Conservation (phyloP, 352 stramenopile species). For the Pythium vanterpoolii region DNA sequence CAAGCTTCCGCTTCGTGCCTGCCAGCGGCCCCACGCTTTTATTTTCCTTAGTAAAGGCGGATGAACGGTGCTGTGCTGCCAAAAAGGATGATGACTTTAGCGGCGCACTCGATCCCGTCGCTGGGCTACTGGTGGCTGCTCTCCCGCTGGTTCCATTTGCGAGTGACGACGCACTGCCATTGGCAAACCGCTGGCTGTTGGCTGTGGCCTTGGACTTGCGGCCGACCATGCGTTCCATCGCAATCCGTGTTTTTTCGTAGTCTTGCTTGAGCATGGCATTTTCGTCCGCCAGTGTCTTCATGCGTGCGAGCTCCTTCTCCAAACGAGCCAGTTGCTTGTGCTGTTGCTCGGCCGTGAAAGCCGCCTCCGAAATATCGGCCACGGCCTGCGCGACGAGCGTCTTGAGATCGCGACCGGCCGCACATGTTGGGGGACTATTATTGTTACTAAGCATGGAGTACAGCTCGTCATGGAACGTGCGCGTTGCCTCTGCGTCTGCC, state of each 20-base stretch:
- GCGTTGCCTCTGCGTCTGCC: slow-evolving; percentile 21
- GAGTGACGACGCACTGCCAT: neutral
- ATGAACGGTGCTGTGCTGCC: neutral
- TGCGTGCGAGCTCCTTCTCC: slow-evolving; percentile 38
- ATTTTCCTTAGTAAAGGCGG: slow-evolving; percentile 4
- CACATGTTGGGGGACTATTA: neutral
- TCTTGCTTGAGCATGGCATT: slow-evolving; percentile 54
- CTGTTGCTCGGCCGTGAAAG: slow-evolving; percentile 2
- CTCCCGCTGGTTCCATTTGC: neutral
- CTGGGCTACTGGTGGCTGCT: neutral
- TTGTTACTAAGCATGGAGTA: slow-evolving; percentile 24
- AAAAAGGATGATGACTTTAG: neutral
- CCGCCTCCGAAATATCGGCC: neutral
- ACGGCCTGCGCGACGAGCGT: slow-evolving; percentile 30
- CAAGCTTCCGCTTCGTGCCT: slow-evolving; percentile 26
- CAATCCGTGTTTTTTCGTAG: slow-evolving; percentile 55
- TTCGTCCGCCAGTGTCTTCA: slow-evolving; percentile 44
- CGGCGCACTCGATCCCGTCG: neutral
- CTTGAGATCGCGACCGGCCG: slow-evolving; percentile 26
- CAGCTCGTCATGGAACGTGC: slow-evolving; percentile 39
- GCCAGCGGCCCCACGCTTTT: neutral
- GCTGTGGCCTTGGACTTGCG: slow-evolving; percentile 25
- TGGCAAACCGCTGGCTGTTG: slow-evolving; percentile 9
- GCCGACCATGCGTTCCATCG: slow-evolving; percentile 60
- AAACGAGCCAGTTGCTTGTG: slow-evolving; percentile 12